Conservation (phyloP, 2,329 filamentous ascomycete genomes). For the Thielaviopsis punctulata region DNA sequence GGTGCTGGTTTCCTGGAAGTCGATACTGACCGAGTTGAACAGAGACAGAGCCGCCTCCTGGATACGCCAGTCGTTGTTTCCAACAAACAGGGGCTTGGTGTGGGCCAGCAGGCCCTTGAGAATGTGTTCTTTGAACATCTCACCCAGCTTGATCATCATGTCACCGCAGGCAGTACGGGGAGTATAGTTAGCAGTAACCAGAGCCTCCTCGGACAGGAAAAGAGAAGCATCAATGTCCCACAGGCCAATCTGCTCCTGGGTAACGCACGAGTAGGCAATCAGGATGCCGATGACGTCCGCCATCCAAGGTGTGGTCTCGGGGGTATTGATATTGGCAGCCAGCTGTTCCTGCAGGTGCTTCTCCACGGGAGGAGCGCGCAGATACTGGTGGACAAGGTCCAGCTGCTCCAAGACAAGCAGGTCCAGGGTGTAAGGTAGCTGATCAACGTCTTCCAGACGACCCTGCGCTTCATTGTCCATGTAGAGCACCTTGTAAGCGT, state of each 20-base stretch:
- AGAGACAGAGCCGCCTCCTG: conserved; percentile 75
- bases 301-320: conserved; percentile 59
- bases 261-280: conserved; percentile 75
- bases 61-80: conserved; percentile 35
- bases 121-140: conserved; percentile 65
- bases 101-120: conserved; percentile 65
- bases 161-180: conserved; percentile 85
- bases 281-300: conserved; percentile 75
- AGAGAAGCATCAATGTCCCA: conserved; percentile 97
- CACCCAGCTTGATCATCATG: conserved; percentile 76
- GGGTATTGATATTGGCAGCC: conserved; percentile 33
- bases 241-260: conserved; percentile 77
- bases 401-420: conserved; percentile 86
- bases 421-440: conserved; percentile 85
- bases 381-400: conserved; percentile 82
- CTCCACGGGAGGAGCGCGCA: conserved; percentile 75
- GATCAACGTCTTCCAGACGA: conserved; percentile 74
- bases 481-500: conserved; percentile 65
- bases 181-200: conserved; percentile 90
- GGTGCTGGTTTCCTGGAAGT: conserved; percentile 49
- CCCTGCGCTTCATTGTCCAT: conserved; percentile 74
- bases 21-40: conserved; percentile 43
- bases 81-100: conserved; percentile 56
- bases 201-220: conserved; percentile 87
- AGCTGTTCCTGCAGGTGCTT: conserved; percentile 76